Base-by-base conservation (phyloP, 345 rosid species). In the Salix dunnii region DNA sequence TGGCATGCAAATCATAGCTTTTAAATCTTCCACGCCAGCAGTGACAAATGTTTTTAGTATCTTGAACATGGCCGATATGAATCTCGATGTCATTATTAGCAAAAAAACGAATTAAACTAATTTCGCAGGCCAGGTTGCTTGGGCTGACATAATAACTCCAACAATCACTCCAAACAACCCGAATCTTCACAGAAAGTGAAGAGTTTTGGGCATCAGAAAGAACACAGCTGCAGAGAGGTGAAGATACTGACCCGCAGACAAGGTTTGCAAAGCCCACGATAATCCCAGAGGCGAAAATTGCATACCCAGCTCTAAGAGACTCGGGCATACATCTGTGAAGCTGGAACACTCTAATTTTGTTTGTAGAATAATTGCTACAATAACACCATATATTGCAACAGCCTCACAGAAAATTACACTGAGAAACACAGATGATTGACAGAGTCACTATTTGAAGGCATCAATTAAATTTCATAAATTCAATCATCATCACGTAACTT, bases 121-220 rank as follows among this genome's bases (percentile, higher is more conserved):
- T 88, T 86, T 91, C 21, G 95, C 71, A 69, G 99, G 99, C 97
- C 99, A 96, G 53, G 98, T 74, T 51, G 99, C 99, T 90, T 96
- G 99, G 77, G 99, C 94, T 68, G 99, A 96, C 99, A 96, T 96
- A 67, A 96, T 96, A 70, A 96, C 93, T 74, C 99, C 96, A n/a
- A 96, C 96, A 70, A 96, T 96, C 84, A 96, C 98, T 77, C 97
- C 99, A 70, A 96, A 96, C 89, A 96, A 83, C 49, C 99, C 99
- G 10, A 96, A 96, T 94, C 90, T 96, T 96, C 76, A 96, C 99
- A 80, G 94, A 96, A 30, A 96, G 95, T 0, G 96, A 85, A 20
- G 98, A 96, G 87, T 96, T 96, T 75, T 96, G 99, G 20, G 99
- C 99, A 84, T 96, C 99, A 33, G 99, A 95, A 68, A 95, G 77